These are phyloP conservation scores for Serpula lacrymans DNA, from an alignment of 768 basidiomycete genomes.

Conservation along the genomic window DNA sequence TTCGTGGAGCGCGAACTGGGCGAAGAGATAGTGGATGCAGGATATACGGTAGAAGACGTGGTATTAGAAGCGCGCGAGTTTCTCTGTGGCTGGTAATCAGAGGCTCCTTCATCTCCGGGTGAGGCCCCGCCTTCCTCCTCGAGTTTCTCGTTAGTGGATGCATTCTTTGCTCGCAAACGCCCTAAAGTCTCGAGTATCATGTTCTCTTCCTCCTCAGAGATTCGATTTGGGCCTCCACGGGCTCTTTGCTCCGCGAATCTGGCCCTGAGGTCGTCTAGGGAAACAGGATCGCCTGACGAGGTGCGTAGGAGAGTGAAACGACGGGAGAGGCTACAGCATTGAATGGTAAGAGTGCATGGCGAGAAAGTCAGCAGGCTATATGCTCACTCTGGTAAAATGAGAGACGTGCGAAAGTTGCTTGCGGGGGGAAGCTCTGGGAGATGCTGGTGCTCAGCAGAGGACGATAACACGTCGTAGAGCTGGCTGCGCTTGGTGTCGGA, in stretches of 20 bases:
- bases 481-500: conserved; percentile 63
- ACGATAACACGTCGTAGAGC: conserved; percentile 29
- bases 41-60: conserved; percentile 33
- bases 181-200: conserved; percentile 78
- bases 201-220: conserved; percentile 81
- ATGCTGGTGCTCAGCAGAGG: conserved; percentile 33
- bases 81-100: conserved; percentile 29
- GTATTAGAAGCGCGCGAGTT: conserved; percentile 35
- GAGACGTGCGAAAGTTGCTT: conserved; percentile 81
- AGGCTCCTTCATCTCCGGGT: conserved; percentile 18
- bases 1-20: conserved; percentile 48
- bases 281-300: conserved; percentile 60
- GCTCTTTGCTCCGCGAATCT: conserved; percentile 77
- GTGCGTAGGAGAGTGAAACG: conserved; percentile 79
- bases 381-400: conserved; percentile 80
- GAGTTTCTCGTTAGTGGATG: conserved; percentile 16
- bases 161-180: conserved; percentile 39
- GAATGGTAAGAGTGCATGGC: conserved; percentile 19
- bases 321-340: conserved; percentile 80
- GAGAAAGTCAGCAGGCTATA: conserved; percentile 10
- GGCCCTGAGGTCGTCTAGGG: conserved; percentile 59
- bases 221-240: conserved; percentile 60
- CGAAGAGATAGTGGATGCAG: conserved; percentile 41
- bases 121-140: conserved; percentile 4
- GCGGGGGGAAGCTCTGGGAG: conserved; percentile 61